Evolutionary conservation across 305 asterid species (phyloP).

Genomic region (Ruellia speciosa): DNA sequence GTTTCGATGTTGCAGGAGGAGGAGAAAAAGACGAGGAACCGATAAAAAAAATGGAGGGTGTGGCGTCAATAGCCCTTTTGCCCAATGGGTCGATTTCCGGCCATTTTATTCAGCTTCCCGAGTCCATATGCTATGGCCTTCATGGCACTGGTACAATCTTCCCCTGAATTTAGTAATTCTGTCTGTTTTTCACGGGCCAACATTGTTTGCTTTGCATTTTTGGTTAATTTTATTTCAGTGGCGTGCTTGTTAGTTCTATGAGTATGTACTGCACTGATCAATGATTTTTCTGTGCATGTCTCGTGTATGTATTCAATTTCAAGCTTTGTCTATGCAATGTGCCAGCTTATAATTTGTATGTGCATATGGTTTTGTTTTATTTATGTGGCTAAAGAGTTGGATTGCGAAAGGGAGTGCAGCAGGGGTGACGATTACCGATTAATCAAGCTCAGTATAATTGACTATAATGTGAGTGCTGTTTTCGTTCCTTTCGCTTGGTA

Average conservation of each 20-base stretch:
- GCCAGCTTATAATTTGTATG: slow-evolving; percentile 6
- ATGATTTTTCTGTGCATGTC: no score
- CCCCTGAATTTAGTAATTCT: not conserved
- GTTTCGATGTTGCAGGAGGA: not conserved
- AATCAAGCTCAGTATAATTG: slow-evolving; percentile 82
- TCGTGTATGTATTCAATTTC: no score
- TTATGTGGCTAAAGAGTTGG: slow-evolving; percentile 46
- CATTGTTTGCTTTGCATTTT: no score
- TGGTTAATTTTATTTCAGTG: no score
- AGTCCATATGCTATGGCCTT: slow-evolving; percentile 77
- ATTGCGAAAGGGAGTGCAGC: slow-evolving; percentile 97
- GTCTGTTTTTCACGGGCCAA: no score
- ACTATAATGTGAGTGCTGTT: slow-evolving; percentile 50
- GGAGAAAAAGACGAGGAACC: not conserved
- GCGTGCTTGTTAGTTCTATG: no score
- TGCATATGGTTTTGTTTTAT: not conserved
- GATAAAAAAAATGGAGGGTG: slow-evolving; percentile 54
- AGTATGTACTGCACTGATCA: no score
- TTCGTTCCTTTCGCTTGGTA: slow-evolving; percentile 2
- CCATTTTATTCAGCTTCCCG: slow-evolving; percentile 85
- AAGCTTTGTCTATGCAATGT: not conserved
- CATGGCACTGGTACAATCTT: slow-evolving; percentile 62
- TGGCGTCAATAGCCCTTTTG: slow-evolving; percentile 82
- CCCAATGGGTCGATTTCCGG: slow-evolving; percentile 88
- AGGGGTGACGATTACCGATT: slow-evolving; percentile 92